A percentile compares a stretch with the other conserved stretches of the same genome.
Evolutionary conservation across 257 asterid genomes (phyloP).

Genomic region (Primulina eburnea): DNA sequence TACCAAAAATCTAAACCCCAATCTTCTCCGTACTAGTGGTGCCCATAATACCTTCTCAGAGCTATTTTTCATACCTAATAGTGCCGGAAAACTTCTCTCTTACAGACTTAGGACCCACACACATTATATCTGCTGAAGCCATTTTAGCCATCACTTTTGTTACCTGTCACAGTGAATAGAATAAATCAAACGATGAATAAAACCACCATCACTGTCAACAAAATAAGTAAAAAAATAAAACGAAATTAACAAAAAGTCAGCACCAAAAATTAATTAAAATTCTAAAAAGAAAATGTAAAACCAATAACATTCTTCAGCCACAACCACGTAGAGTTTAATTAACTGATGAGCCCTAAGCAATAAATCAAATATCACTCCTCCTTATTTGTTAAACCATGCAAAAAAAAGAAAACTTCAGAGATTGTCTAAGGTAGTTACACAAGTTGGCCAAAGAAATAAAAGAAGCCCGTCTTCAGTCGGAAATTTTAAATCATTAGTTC

Average conservation of each 20-base stretch:
- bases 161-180: constrained; percentile 45
- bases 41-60: not conserved
- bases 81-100: constrained; percentile 77
- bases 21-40: not conserved
- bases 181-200: not conserved
- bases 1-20: not conserved
- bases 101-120: constrained; percentile 85
- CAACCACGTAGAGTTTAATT: not conserved
- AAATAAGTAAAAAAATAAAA: not conserved
- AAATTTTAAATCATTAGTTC: not conserved
- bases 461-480: no score
- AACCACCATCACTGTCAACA: not conserved
- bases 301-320: not conserved
- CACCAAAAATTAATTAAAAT: not conserved
- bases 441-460: no score
- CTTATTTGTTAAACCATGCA: no score
- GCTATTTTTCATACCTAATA: constrained; percentile 52
- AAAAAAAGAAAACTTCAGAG: not conserved
- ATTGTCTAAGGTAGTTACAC: no score
- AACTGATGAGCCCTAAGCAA: no score
- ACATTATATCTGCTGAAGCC: constrained; percentile 81
- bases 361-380: no score
- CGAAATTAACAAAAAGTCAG: not conserved
- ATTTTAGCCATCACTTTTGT: constrained; percentile 90
- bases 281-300: not conserved